These are phyloP conservation scores for Pleoardoris graminearum DNA, from an alignment of 2,329 filamentous ascomycete genomes.

Conservation along the genomic window DNA sequence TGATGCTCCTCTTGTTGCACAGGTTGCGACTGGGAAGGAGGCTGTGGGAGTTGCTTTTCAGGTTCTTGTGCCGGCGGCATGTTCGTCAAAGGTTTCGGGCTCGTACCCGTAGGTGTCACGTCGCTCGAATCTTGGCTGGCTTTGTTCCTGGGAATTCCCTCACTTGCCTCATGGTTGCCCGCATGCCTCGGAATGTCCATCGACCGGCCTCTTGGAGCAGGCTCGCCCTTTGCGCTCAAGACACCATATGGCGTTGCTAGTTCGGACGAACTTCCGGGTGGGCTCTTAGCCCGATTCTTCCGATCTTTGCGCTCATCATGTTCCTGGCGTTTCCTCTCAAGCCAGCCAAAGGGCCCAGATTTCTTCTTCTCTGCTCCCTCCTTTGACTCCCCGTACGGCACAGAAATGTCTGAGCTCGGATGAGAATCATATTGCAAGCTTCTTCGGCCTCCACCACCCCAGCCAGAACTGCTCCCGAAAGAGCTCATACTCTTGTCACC, in stretches of 20 bases:
- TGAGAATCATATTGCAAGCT: constrained; percentile 41
- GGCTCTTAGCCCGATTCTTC: constrained; percentile 58
- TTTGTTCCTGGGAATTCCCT: constrained; percentile 31
- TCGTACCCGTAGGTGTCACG: constrained; percentile 25
- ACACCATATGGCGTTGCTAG: constrained; percentile 25
- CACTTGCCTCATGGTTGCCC: constrained; percentile 20
- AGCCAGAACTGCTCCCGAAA: constrained; percentile 40
- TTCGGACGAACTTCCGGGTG: constrained; percentile 43
- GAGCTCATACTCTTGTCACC: constrained; percentile 47
- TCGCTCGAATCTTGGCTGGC: constrained; percentile 25
- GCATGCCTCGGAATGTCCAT: constrained; percentile 30
- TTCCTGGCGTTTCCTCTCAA: constrained; percentile 66
- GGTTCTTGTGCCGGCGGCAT: constrained; percentile 7
- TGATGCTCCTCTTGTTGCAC: not conserved
- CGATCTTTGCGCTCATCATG: constrained; percentile 59
- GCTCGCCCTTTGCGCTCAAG: constrained; percentile 21
- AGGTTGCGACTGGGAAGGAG: not conserved
- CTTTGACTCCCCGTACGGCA: constrained; percentile 43
- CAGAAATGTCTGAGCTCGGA: constrained; percentile 32
- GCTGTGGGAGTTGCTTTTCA: not conserved
- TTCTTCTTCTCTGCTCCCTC: constrained; percentile 61
- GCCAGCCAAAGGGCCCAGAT: constrained; percentile 60
- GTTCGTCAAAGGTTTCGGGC: constrained; percentile 8
- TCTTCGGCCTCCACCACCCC: constrained; percentile 30
- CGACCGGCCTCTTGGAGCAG: constrained; percentile 26